Conservation (phyloP, 495 filamentous ascomycete species). For the Xylaria intraflava region DNA sequence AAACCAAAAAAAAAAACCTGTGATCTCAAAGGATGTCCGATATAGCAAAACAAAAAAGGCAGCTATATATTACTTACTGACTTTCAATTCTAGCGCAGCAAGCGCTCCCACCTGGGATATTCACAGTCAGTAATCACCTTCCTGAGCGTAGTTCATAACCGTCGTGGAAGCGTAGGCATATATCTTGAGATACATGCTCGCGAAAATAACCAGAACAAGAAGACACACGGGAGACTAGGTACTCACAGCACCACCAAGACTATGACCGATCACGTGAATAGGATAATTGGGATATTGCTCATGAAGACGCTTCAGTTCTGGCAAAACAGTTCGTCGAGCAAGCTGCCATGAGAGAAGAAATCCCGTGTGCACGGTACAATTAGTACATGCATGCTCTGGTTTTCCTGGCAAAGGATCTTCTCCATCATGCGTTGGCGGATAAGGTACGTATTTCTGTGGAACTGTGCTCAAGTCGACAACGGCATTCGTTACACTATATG, state of each 20-base stretch:
- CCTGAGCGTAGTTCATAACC: too few species aligned
- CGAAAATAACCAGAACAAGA: background rate
- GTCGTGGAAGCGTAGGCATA: background rate
- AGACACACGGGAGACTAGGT: too few species aligned
- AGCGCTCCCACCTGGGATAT: constrained; percentile 52
- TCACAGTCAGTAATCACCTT: background rate
- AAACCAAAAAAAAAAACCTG: too few species aligned
- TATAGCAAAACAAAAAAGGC: background rate
- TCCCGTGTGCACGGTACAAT: constrained; percentile 88
- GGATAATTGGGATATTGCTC: constrained; percentile 60
- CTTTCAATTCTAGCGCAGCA: constrained; percentile 63
- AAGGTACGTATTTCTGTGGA: constrained; percentile 86
- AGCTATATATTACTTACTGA: constrained; percentile 6
- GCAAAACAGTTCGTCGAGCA: constrained; percentile 58
- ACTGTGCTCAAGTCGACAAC: constrained; percentile 81
- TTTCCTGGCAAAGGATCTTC: constrained; percentile 20
- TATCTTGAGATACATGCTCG: background rate
- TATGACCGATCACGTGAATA: constrained; percentile 79
- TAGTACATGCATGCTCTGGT: constrained; percentile 49
- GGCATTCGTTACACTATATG: constrained; percentile 86
- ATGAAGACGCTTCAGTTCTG: constrained; percentile 48
- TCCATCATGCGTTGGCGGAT: constrained; percentile 50
- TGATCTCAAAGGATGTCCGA: too few species aligned
- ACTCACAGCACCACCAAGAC: constrained; percentile 77
- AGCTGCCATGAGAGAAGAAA: constrained; percentile 79